Evolutionary conservation across 306 rosid species (phyloP).

Genomic region (Ceratonia siliqua): DNA sequence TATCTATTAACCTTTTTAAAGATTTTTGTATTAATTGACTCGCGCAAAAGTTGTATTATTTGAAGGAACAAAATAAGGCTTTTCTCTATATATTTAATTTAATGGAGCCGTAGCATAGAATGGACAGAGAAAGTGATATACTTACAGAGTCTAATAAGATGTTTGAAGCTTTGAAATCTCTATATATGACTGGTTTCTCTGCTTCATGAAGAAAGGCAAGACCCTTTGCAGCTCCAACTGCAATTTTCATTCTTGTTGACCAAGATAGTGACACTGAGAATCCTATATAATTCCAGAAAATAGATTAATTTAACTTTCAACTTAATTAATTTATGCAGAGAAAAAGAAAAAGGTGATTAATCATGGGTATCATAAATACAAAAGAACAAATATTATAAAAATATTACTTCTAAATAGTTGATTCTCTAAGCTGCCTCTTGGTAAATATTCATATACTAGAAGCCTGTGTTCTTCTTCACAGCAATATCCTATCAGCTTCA

Average conservation of each 20-base stretch:
- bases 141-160: slow-evolving; percentile 86
- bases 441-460: slow-evolving; percentile 81
- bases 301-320: neutral
- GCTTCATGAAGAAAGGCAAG: slow-evolving; percentile 85
- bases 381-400: neutral
- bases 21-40: no score
- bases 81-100: no score
- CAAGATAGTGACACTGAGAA: slow-evolving; percentile 75
- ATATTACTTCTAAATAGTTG: slow-evolving; percentile 85
- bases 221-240: slow-evolving; percentile 94
- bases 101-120: neutral
- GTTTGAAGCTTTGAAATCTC: slow-evolving; percentile 94
- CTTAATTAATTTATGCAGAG: neutral
- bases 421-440: slow-evolving; percentile 96
- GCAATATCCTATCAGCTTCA: slow-evolving; percentile 89
- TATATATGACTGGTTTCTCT: slow-evolving; percentile 80
- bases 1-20: no score
- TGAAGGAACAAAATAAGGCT: no score
- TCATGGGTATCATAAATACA: neutral
- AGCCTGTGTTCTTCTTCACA: slow-evolving; percentile 93
- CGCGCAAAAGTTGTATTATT: no score
- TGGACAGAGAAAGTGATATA: neutral
- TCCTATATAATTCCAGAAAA: slow-evolving; percentile 52
- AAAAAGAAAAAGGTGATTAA: neutral
- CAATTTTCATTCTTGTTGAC: slow-evolving; percentile 97